Evolutionary conservation across 1,139 yeast species (phyloP), one percentile per base, ranked within the genome.

Genomic region (Suhomyces wounanorum): DNA sequence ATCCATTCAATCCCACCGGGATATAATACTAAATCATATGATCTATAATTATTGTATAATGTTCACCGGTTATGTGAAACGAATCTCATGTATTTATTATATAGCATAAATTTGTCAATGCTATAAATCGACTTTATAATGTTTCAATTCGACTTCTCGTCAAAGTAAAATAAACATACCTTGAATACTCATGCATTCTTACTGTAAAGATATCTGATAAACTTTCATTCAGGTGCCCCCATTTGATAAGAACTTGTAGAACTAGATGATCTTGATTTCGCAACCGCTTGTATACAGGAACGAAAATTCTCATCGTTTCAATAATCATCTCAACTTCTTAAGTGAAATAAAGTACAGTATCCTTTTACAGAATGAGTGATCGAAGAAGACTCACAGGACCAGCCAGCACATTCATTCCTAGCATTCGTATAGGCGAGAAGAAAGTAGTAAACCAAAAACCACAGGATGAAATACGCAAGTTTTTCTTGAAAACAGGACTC

Each of bases 371-470:
- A 16, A 58, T 59, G 60, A 72, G 73, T 45, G 94, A 87, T 62
- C 83, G 94, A 77, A 82, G 90, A 75, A 78, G 92, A 65, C 71
- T 87, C 23, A 62, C 84, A 39, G 94, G 92, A 0, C 94, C 94
- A 1, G 59, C 74, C 1, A 79, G 78, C 53, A 87, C 87, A 7
- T 73, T 72, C 47, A 78, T 83, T 17, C 78, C 87, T 13, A 67
- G 64, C 13, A 53, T 65, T 35, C 69, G 67, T 3, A 41, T 52
- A 37, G 10, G 50, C 14, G 51, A 46, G 8, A 43, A 50, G 8
- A 17, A 18, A 16, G 17, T 43, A 7, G 40, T 14, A n/a, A 17
- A 11, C 28, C 17, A 51, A 48, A 41, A 45, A 53, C 35, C 50
- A 47, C n/a, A 11, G 47, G 60, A 62, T 49, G 70, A 64, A 36